Percentiles rank a stretch among this genome's conserved stretches.
Evolutionary conservation across 176 grass and related monocot species (phyloP).

Genomic region (Paspalum vaginatum): DNA sequence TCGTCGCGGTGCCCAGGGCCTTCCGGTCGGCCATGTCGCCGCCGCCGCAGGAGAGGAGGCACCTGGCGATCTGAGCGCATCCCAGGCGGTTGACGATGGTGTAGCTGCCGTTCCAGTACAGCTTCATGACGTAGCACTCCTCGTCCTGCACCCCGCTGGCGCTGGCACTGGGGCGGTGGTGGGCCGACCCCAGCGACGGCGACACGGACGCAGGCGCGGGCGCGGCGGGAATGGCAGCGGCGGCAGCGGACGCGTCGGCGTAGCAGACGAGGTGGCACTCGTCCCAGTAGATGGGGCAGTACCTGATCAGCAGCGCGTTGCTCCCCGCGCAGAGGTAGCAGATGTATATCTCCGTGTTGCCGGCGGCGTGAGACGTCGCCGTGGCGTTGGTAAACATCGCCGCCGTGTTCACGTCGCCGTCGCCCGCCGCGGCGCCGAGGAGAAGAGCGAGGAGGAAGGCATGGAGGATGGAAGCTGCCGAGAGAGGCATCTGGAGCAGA

Average conservation of each 20-base stretch:
- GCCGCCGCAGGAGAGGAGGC: conserved; percentile 39
- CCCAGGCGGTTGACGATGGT: conserved; percentile 28
- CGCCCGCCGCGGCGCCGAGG: background rate
- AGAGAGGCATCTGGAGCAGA: conserved; percentile 13
- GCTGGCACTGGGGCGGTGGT: background rate
- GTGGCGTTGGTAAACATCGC: background rate
- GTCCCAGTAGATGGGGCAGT: conserved; percentile 47
- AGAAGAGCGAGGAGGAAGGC: conserved; percentile 6
- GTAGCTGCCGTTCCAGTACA: conserved; percentile 41
- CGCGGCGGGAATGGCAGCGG: background rate
- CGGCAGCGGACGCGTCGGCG: background rate
- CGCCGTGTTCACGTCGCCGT: background rate
- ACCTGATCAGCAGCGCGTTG: conserved; percentile 41
- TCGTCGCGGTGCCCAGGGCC: background rate
- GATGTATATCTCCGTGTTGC: conserved; percentile 37
- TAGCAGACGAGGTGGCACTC: conserved; percentile 41
- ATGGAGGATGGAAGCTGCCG: background rate
- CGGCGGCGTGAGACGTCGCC: background rate
- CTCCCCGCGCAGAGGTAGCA: conserved; percentile 49
- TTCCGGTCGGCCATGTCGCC: conserved; percentile 11
- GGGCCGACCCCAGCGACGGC: background rate
- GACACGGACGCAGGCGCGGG: background rate
- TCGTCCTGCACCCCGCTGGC: background rate
- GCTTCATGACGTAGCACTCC: conserved; percentile 53
- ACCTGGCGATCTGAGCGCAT: conserved; percentile 23